A percentile compares a stretch with the other conserved stretches of the same genome.
These are phyloP conservation scores for Mycena vitilis DNA, from an alignment of 768 basidiomycete genomes.

Conservation along the genomic window DNA sequence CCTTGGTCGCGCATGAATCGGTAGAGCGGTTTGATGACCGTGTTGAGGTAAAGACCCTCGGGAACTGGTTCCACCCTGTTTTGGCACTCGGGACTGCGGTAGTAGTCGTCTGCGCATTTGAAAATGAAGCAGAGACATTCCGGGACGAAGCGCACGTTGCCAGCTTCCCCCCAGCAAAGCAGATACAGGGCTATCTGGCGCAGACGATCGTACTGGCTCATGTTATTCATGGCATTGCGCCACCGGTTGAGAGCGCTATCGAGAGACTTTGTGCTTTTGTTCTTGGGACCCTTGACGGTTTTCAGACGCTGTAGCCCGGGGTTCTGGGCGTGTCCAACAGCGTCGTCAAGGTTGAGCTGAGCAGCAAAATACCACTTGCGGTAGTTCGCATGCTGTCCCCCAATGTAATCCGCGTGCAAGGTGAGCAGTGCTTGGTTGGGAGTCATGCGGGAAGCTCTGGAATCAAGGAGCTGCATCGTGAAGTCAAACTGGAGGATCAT, in stretches of 20 bases:
- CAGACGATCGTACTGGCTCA: conserved; percentile 98
- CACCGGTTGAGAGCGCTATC: conserved; percentile 95
- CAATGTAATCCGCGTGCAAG: conserved; percentile 98
- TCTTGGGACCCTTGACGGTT: conserved; percentile 75
- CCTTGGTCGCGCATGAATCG: conserved; percentile 97
- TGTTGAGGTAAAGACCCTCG: conserved; percentile 92
- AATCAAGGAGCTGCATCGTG: conserved; percentile 97
- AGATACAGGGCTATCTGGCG: conserved; percentile 96
- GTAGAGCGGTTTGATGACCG: conserved; percentile 95
- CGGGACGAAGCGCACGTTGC: conserved; percentile 96
- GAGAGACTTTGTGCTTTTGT: conserved; percentile 77
- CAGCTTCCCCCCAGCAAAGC: conserved; percentile 98
- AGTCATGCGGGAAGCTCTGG: conserved; percentile 97
- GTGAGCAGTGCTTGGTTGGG: conserved; percentile 96
- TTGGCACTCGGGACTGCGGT: conserved; percentile 97
- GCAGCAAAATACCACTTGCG: conserved; percentile 99
- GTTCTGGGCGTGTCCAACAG: conserved; percentile 94
- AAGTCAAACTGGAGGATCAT: conserved; percentile 83
- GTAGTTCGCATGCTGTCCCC: conserved; percentile 98
- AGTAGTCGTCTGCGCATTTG: conserved; percentile 99
- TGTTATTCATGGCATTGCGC: conserved; percentile 99
- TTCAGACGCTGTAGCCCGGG: conserved; percentile 91
- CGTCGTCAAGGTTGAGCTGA: conserved; percentile 98
- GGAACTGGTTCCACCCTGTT: conserved; percentile 92
- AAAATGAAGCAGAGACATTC: conserved; percentile 99